Evolutionary conservation across 169 alveolate species (phyloP), one percentile per base, ranked within the genome.

Genomic region (Cryptosporidium viatorum): DNA sequence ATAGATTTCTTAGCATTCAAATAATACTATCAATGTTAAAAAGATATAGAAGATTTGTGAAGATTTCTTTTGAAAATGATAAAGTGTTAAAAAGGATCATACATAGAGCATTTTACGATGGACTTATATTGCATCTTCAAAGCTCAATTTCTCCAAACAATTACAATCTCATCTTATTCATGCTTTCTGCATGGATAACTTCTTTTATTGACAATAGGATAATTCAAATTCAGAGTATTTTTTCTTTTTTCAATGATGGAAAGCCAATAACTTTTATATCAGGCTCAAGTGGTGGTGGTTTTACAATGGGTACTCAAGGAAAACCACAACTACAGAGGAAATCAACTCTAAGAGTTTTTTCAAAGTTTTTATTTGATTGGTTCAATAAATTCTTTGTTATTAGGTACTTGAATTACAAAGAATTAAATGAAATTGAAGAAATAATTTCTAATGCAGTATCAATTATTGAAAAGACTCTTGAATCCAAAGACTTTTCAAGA

Each of bases 131-230:
- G 14, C 37, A 80, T 50, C 26, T 80, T 14, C 89, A 80, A 29
- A 37, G 21, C n/a, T 60, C 52, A 23, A 65, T 65, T 18, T 62
- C 80, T 18, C 71, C 71, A 14, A 80, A 65, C 21, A 80, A 48
- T 10, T 33, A 62, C 43, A 33, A 29, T 41, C 21, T 26, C 2
- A 35, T 43, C n/a, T 45, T 80, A 26, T 62, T 80, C 35, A 41
- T 48, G 33, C 55, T 80, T 26, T 80, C 89, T 2, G 21, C 62
- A 12, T 80, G 89, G 89, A 23, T 80, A 26, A 65, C 60, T 29
- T 80, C 89, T 14, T 80, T 80, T 48, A 80, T 80, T 26, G 89
- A 80, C 59, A 80, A 39, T 41, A 80, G 75, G 39, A 18, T 80
- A 4, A 9, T 80, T 26, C 89, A 65, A 35, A 10, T 62, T 33